These are phyloP conservation scores for Macadamia integrifolia DNA, from an alignment of 164 flowering plant genomes.

Conservation along the genomic window DNA sequence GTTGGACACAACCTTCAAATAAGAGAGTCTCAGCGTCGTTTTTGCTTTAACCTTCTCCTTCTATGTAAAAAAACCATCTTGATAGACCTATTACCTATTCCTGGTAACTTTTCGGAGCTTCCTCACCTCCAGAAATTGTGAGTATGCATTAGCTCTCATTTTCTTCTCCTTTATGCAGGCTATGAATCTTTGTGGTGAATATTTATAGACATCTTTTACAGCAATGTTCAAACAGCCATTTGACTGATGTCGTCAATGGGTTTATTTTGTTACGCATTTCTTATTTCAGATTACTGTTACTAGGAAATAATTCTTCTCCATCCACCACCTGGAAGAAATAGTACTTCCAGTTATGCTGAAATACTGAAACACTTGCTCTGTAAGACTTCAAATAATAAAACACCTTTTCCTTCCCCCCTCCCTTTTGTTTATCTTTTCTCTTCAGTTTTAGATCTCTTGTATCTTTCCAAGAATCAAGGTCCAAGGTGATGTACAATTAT, in stretches of 20 bases:
- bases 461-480: background rate
- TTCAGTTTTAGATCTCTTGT: background rate
- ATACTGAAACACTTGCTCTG: slow-evolving; percentile 48
- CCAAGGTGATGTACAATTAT: background rate
- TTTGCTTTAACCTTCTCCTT: too few relatives aligned
- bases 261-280: too few relatives aligned
- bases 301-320: slow-evolving; percentile 49
- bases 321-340: slow-evolving; percentile 56
- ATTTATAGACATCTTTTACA: background rate
- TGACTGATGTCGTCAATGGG: too few relatives aligned
- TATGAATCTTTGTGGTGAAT: background rate
- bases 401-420: background rate
- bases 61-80: slow-evolving; percentile 58
- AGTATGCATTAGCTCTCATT: slow-evolving; percentile 20
- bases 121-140: slow-evolving; percentile 72
- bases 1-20: too few relatives aligned
- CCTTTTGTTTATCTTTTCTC: background rate
- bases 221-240: background rate
- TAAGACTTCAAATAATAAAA: slow-evolving; percentile 28
- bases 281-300: slow-evolving; percentile 47
- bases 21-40: too few relatives aligned
- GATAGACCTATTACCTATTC: slow-evolving; percentile 70
- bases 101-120: slow-evolving; percentile 51
- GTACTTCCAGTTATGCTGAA: slow-evolving; percentile 24
- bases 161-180: slow-evolving; percentile 2